Evolutionary conservation across 1,284 basidiomycete genomes (phyloP).

Genomic region (Cryptococcus sp.): DNA sequence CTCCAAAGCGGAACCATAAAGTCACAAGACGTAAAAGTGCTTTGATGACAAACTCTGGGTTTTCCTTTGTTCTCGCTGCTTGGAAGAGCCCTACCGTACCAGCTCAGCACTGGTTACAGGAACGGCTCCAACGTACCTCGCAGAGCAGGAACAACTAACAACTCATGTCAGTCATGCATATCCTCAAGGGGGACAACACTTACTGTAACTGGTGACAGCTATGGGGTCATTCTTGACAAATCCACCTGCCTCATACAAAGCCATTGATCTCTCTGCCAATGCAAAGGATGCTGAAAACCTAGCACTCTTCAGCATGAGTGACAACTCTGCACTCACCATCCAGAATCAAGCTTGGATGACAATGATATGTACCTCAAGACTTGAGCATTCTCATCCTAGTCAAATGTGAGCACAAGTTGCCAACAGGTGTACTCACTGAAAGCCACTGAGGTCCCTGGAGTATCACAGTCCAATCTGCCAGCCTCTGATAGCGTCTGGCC

Average conservation of each 20-base stretch:
- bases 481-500: slow-evolving; percentile 34
- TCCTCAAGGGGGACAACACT: slow-evolving; percentile 4
- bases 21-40: slow-evolving; percentile 90
- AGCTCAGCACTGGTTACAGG: background rate
- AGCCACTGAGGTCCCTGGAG: slow-evolving; percentile 36
- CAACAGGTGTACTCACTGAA: slow-evolving; percentile 23
- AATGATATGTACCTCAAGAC: slow-evolving; percentile 40
- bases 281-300: slow-evolving; percentile 36
- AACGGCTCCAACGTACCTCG: slow-evolving; percentile 22
- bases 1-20: slow-evolving; percentile 98
- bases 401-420: background rate
- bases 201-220: slow-evolving; percentile 39
- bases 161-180: background rate
- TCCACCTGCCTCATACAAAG: slow-evolving; percentile 34
- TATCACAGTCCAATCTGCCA: slow-evolving; percentile 41
- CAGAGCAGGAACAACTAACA: slow-evolving; percentile 42
- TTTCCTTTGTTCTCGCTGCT: slow-evolving; percentile 32
- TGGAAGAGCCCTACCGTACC: slow-evolving; percentile 35
- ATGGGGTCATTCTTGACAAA: slow-evolving; percentile 20
- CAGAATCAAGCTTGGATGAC: slow-evolving; percentile 35
- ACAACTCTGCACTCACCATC: slow-evolving; percentile 28
- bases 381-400: slow-evolving; percentile 33
- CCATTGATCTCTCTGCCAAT: slow-evolving; percentile 39
- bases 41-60: slow-evolving; percentile 55
- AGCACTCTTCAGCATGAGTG: background rate